Percentiles rank a stretch among this genome's conserved stretches.
Conservation (phyloP, 2,329 filamentous ascomycete species). For the Colletotrichum lentis region DNA sequence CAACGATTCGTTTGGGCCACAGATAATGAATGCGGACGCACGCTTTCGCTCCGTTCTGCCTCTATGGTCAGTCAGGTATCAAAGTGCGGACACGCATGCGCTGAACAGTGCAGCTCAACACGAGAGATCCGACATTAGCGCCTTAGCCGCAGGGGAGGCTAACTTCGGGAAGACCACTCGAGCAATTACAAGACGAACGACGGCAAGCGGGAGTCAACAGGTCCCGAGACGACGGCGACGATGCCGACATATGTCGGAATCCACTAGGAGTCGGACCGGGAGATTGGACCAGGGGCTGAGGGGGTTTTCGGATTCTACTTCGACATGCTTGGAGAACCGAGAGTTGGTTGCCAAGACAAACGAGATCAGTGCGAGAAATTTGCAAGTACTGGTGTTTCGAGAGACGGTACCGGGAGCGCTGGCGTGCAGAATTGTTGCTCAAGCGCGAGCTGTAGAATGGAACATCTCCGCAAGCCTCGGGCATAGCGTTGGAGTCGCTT, state of each 20-base stretch:
- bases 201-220: background rate
- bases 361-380: conserved; percentile 11
- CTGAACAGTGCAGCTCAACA: conserved; percentile 13
- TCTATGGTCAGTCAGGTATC: background rate
- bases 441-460: background rate
- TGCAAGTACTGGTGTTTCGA: conserved; percentile 2
- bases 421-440: background rate
- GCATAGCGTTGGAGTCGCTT: conserved; percentile 2
- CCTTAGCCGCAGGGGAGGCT: background rate
- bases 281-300: conserved; percentile 1
- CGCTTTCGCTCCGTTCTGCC: background rate
- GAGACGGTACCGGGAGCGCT: conserved; percentile 4
- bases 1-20: background rate
- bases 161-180: background rate
- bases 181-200: background rate
- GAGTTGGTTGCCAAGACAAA: conserved; percentile 5
- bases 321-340: background rate
- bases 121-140: background rate
- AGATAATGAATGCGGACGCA: background rate
- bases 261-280: background rate
- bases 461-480: background rate
- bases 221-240: background rate
- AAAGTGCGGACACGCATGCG: background rate
- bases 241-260: background rate
- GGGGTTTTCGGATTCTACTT: background rate